Percentiles rank a stretch among this genome's conserved stretches.
phyloP scores from a whole-genome alignment of 2,329 filamentous ascomycete species.

The Epichloe sp. region DNA sequence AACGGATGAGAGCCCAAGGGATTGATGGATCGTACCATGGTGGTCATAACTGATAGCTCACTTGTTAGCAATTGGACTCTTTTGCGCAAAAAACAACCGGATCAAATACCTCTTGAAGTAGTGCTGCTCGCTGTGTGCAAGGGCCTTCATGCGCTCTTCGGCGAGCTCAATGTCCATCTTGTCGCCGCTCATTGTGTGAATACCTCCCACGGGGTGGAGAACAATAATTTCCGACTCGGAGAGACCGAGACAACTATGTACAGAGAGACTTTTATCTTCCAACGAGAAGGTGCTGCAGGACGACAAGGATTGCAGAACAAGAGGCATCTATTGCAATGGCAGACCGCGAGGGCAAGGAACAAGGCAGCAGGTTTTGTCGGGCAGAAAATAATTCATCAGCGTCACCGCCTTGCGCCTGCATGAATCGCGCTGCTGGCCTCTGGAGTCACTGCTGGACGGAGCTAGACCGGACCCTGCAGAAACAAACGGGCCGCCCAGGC shows the following conservation, averaged over 20 bases:
- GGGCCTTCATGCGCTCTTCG: conserved; percentile 51
- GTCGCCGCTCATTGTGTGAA: conserved; percentile 30
- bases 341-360: conserved; percentile 1
- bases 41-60: conserved; percentile 71
- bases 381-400: conserved; percentile 17
- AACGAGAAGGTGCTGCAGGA: neutral
- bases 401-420: conserved; percentile 14
- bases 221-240: neutral
- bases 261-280: neutral
- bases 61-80: neutral
- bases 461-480: neutral
- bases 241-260: neutral
- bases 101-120: conserved; percentile 84
- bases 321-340: conserved; percentile 1
- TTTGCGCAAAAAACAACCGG: neutral
- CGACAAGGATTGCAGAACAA: neutral
- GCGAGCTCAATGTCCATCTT: conserved; percentile 47
- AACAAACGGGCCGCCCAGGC: neutral
- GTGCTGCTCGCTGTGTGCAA: conserved; percentile 94
- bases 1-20: conserved; percentile 2
- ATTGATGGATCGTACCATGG: conserved; percentile 53
- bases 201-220: neutral
- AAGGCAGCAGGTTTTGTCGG: conserved; percentile 13
- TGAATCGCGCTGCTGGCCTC: neutral
- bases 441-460: too few species aligned